Conservation (phyloP, 306 rosid genomes). For the Casuarina equisetifolia region DNA sequence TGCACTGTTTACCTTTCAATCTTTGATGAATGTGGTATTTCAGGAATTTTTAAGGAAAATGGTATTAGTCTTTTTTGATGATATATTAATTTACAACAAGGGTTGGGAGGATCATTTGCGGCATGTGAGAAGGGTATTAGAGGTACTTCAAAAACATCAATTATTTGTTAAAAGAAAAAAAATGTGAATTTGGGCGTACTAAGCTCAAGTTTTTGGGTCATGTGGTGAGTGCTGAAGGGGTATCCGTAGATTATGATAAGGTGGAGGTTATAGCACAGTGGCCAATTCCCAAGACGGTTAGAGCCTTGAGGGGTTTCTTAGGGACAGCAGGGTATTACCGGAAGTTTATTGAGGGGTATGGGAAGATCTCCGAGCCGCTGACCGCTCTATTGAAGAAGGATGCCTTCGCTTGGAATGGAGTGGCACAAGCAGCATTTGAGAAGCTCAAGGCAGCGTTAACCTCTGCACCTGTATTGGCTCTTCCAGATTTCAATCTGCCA, state of each 20-base stretch:
- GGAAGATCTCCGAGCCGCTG: accelerated
- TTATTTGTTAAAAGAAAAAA: background rate
- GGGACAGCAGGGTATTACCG: background rate
- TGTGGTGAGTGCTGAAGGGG: background rate
- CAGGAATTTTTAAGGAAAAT: too few relatives aligned
- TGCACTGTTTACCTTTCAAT: background rate
- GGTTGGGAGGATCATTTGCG: background rate
- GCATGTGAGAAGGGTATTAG: too few relatives aligned
- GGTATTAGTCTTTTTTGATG: background rate
- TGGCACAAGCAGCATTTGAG: background rate
- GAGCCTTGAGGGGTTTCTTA: background rate
- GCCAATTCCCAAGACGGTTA: background rate
- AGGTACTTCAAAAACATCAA: background rate
- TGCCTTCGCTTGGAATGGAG: background rate
- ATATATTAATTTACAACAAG: background rate
- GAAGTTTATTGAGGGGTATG: background rate
- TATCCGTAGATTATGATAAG: background rate
- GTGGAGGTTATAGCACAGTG: background rate
- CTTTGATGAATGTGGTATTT: too few relatives aligned
- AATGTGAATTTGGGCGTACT: background rate
- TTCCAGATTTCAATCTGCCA: background rate
- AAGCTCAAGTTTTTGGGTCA: background rate
- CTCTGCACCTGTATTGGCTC: too few relatives aligned
- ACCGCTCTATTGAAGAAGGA: too few relatives aligned
- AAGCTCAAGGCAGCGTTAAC: background rate